Base-by-base conservation (phyloP, 2,329 filamentous ascomycete species). In the Bertia moriformis region DNA sequence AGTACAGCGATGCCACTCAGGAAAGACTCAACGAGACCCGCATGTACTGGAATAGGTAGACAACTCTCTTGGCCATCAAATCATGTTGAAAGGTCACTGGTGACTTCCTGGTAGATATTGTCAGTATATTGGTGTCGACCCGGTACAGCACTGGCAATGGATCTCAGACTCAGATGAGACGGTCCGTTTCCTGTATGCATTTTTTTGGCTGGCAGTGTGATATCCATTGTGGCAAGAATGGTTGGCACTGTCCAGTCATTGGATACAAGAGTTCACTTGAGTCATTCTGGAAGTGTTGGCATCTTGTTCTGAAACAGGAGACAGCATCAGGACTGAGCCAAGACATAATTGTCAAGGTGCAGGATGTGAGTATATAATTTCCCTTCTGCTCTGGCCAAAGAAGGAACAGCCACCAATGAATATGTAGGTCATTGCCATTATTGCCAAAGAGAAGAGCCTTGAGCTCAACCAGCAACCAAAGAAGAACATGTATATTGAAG, bases 401-500 rank as follows among this genome's bases (percentile, higher is more conserved):
- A 37, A 35, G 32, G 10, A 7, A 35, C 7, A 15, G 32, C 15
- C 32, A 15, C 32, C 17, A 18, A 19, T 39, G 27, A 18, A 39
- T 24, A 27, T 32, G 36, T 42, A 56, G 52, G 38, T 55, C 3
- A 27, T 56, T 17, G 50, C 48, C 3, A 41, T 50, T 30, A 40
- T 56, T 14, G 44, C 47, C 12, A 42, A 19, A 29, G 41, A 54
- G 20, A 51, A 56, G 39, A 41, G 46, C 1, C 47, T 57, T 17
- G 37, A 41, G 14, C 38, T 50, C 18, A 30, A 39, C 22, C 4
- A 39, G 27, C 38, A 42, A 24, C 45, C 42, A 35, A 56, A 55
- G 45, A 42, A 42, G 30, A 53, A 43, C 12, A 57, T 57, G 39
- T 56, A 51, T 42, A 43, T 55, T 35, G 43, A 56, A 42, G 51